Base-by-base conservation (phyloP, 495 filamentous ascomycete species). In the Oleoguttula mirabilis region DNA sequence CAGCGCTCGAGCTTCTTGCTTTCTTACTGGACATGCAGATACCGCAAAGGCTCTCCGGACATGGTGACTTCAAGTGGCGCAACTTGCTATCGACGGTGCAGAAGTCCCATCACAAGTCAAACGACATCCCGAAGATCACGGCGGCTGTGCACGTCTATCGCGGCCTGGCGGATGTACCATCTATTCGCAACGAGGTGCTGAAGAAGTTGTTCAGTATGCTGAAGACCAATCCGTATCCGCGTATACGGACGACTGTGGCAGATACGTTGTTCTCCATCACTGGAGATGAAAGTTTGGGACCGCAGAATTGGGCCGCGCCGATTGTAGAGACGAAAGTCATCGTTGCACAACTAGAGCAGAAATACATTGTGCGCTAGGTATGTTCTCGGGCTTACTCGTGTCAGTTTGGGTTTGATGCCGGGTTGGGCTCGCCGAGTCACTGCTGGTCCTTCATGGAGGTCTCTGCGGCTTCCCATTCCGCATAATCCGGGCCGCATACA, bases 91-190 rank as follows among this genome's bases (percentile, higher is more conserved):
- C 75, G 22, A 60, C 74, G 11, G 70, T 77, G 7, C 84, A 88
- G 50, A 84, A 80, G 59, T 69, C 83, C 3, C 84, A 86, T 52
- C 85, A 79, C 66, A 88, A 86, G 62, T 80, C 82, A 8, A 69
- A 73, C 10, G 85, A 82, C 55, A 74, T 93, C 4, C 68, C 72
- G 21, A 84, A 87, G 51, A 66, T 96, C 8, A 74, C 82, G 55
- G 81, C 83, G 1, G 84, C 82, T 14, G 63, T 92, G 32, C 75
- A 72, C 42, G 71, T 86, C 4, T 96, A 94, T 60, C 71, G 76
- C 4, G 76, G 76, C 12, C 59, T 95, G 20, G 65, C 63, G 16
- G 56, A 61, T 19, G 41, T 71, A 16, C 48, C 56, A 10, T 37
- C 51, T 8, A 51, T 74, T n/a, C 39, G 57, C 10, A 43, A 32